These are phyloP conservation scores for Saccharomyces hybrid DNA, from an alignment of 1,139 yeast genomes.

Conservation along the genomic window DNA sequence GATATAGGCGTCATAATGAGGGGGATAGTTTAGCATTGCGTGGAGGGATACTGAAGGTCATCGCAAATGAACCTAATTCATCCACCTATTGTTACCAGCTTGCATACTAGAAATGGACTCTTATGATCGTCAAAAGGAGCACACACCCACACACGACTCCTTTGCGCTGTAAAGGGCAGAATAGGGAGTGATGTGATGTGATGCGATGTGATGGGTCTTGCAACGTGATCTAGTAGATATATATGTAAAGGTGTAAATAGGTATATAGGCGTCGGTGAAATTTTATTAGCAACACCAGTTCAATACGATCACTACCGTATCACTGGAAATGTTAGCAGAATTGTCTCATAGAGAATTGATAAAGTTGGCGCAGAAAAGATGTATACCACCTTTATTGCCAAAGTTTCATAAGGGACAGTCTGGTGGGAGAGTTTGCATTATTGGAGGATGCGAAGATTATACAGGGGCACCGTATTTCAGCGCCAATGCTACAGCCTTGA, in stretches of 20 bases:
- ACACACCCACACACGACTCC: background rate
- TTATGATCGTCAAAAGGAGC: background rate
- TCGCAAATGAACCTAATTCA: background rate
- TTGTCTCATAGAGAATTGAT: constrained; percentile 41
- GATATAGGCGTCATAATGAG: background rate
- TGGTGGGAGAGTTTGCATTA: constrained; percentile 76
- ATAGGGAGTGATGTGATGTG: background rate
- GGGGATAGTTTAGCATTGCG: background rate
- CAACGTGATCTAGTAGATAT: background rate
- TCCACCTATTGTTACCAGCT: background rate
- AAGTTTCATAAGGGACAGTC: constrained; percentile 82
- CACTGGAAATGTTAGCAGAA: constrained; percentile 12
- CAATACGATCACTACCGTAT: background rate
- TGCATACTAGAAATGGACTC: background rate
- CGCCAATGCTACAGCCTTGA: constrained; percentile 72
- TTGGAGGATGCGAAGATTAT: constrained; percentile 89
- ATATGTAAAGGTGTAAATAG: background rate
- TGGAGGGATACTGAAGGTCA: background rate
- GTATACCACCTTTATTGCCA: constrained; percentile 69
- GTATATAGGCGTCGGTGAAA: background rate
- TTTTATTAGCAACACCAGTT: too few species aligned
- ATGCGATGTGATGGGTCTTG: background rate
- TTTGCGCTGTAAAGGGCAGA: background rate
- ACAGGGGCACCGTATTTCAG: constrained; percentile 96
- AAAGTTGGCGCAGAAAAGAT: constrained; percentile 41